Evolutionary conservation across 768 basidiomycete species (phyloP).

Genomic region (Scleroderma bovista): DNA sequence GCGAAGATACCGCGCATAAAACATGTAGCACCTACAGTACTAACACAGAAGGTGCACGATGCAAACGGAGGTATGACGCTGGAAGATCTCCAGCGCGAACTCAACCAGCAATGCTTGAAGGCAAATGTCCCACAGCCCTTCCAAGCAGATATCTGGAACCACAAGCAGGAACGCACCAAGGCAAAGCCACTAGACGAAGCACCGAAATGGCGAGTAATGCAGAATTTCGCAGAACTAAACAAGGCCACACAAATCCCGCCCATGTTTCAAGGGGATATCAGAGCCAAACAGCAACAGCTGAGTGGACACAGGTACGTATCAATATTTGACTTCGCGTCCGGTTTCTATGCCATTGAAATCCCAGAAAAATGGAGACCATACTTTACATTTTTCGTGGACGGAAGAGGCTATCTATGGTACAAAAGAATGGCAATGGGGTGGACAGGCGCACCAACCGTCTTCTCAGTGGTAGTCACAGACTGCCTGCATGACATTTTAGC

Average conservation of each 20-base stretch:
- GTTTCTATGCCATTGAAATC: no score
- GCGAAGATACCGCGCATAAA: neutral
- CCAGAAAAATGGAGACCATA: slow-evolving; percentile 12
- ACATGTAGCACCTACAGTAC: slow-evolving; percentile 16
- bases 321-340: slow-evolving; percentile 12
- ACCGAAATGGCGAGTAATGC: neutral
- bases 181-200: neutral
- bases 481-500: slow-evolving; percentile 10
- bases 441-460: slow-evolving; percentile 16
- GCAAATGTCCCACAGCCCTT: neutral
- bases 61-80: slow-evolving; percentile 19
- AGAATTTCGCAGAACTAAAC: neutral
- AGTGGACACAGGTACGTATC: slow-evolving; percentile 10
- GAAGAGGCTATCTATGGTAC: no score
- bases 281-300: slow-evolving; percentile 10
- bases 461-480: neutral
- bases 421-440: slow-evolving; percentile 20
- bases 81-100: slow-evolving; percentile 28
- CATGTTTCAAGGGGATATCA: slow-evolving; percentile 20
- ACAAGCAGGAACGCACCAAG: neutral
- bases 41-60: slow-evolving; percentile 35
- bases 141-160: neutral
- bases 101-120: slow-evolving; percentile 17
- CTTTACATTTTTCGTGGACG: slow-evolving; percentile 16
- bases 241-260: slow-evolving; percentile 2